A percentile compares a stretch with the other conserved stretches of the same genome.
Conservation (phyloP, 805 yeast genomes). For the Brettanomyces custersianus region DNA sequence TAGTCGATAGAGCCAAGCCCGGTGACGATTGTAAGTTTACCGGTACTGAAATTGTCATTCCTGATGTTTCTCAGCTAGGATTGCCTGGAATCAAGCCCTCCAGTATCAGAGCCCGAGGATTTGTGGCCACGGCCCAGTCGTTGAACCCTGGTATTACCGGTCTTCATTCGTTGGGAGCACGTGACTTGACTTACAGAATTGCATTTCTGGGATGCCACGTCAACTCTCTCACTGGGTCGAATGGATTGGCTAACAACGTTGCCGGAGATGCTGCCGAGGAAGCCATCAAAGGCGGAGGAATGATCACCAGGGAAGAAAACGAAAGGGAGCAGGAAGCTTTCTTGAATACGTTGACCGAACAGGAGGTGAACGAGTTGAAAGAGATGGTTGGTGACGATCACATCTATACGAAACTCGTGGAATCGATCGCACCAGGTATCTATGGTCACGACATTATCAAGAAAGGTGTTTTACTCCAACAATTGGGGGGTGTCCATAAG, state of each 20-base stretch:
- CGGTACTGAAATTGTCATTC: slow-evolving; percentile 90
- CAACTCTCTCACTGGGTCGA: slow-evolving; percentile 42
- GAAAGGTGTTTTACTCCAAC: slow-evolving; percentile 81
- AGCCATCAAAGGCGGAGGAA: neutral
- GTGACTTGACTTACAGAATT: slow-evolving; percentile 86
- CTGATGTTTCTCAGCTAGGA: slow-evolving; percentile 89
- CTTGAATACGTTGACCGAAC: slow-evolving; percentile 65
- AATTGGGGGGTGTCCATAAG: slow-evolving; percentile 94
- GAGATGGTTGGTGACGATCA: slow-evolving; percentile 87
- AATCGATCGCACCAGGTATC: slow-evolving; percentile 91
- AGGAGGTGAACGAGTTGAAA: slow-evolving; percentile 77
- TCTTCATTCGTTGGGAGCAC: slow-evolving; percentile 79
- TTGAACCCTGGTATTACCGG: slow-evolving; percentile 84
- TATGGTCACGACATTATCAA: slow-evolving; percentile 93
- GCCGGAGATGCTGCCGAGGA: neutral
- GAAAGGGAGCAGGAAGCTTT: slow-evolving; percentile 75
- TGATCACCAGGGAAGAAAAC: slow-evolving; percentile 28
- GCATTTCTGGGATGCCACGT: slow-evolving; percentile 93
- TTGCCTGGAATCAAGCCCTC: slow-evolving; percentile 91
- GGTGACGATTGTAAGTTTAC: slow-evolving; percentile 93
- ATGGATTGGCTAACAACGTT: slow-evolving; percentile 3
- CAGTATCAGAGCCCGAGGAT: slow-evolving; percentile 51
- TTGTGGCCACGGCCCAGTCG: slow-evolving; percentile 50
- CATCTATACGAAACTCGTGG: slow-evolving; percentile 73
- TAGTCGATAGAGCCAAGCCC: slow-evolving; percentile 93